Conservation (phyloP, 352 stramenopile genomes). For the Pythium sp. region DNA sequence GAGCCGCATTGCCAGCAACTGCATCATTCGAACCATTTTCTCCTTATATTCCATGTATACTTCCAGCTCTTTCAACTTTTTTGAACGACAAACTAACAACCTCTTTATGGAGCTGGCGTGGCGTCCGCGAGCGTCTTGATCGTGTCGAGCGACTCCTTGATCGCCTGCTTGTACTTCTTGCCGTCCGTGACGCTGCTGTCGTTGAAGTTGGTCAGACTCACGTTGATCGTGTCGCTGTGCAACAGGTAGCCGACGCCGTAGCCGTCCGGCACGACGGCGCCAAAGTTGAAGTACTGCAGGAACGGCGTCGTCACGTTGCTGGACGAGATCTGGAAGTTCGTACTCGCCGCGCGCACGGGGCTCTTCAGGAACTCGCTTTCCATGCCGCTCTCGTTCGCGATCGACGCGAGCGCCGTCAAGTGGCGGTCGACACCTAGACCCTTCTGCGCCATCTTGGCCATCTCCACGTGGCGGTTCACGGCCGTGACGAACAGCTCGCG, state of each 20-base stretch:
- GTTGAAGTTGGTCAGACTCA: slow-evolving; percentile 88
- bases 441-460: slow-evolving; percentile 88
- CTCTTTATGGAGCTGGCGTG: slow-evolving; percentile 16
- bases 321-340: slow-evolving; percentile 89
- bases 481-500: slow-evolving; percentile 65
- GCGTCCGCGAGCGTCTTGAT: slow-evolving; percentile 74
- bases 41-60: not conserved
- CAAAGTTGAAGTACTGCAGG: slow-evolving; percentile 89
- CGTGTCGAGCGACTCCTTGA: slow-evolving; percentile 69
- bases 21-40: not conserved
- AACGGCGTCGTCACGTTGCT: slow-evolving; percentile 91
- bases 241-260: slow-evolving; percentile 91
- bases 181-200: slow-evolving; percentile 65
- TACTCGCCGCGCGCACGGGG: slow-evolving; percentile 71
- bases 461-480: slow-evolving; percentile 83
- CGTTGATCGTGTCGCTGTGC: slow-evolving; percentile 78
- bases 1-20: not conserved
- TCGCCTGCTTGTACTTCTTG: slow-evolving; percentile 62
- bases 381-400: slow-evolving; percentile 59
- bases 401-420: slow-evolving; percentile 75
- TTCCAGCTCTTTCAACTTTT: slow-evolving; percentile 1
- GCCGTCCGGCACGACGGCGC: slow-evolving; percentile 80
- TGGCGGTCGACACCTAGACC: slow-evolving; percentile 87
- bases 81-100: not conserved
- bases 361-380: slow-evolving; percentile 77